Evolutionary conservation across 2,329 filamentous ascomycete genomes (phyloP).

Genomic region (Lachnellula cervina): DNA sequence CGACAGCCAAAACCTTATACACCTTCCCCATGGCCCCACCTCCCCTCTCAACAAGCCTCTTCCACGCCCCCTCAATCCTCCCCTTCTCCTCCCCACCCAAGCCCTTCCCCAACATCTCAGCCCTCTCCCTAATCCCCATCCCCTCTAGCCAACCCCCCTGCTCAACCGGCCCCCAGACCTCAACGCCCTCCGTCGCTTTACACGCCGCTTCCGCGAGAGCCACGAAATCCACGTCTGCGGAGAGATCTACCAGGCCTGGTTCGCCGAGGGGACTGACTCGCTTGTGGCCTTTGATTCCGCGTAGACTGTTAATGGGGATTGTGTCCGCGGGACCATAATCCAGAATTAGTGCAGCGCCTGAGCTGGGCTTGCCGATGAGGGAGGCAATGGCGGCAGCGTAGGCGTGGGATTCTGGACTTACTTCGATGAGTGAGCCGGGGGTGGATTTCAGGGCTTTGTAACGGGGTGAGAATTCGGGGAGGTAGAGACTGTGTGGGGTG

Average conservation of each 20-base stretch:
- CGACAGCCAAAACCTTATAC: conserved; percentile 87
- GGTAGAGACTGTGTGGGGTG: conserved; percentile 78
- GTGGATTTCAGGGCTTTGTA: conserved; percentile 69
- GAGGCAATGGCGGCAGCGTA: conserved; percentile 77
- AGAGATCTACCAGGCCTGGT: conserved; percentile 81
- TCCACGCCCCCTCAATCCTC: conserved; percentile 70
- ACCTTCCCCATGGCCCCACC: conserved; percentile 87
- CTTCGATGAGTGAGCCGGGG: conserved; percentile 71
- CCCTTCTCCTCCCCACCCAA: conserved; percentile 46
- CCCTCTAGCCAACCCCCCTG: conserved; percentile 73
- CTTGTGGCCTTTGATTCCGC: conserved; percentile 76
- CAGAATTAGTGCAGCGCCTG: conserved; percentile 87
- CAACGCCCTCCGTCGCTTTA: conserved; percentile 69
- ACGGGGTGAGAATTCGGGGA: conserved; percentile 75
- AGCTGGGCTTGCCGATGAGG: conserved; percentile 71
- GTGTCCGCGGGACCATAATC: conserved; percentile 82
- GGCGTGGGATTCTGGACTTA: conserved; percentile 80
- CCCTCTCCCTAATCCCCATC: conserved; percentile 81
- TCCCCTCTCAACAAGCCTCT: conserved; percentile 75
- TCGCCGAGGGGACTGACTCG: conserved; percentile 73
- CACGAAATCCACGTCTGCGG: conserved; percentile 88
- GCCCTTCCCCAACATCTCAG: conserved; percentile 57
- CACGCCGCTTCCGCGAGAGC: conserved; percentile 79
- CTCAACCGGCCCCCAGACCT: conserved; percentile 87
- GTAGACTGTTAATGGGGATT: conserved; percentile 82